Evolutionary conservation across 1,284 basidiomycete genomes (phyloP), one percentile per base, ranked within the genome.

Genomic region (Phenoliferia sp.): DNA sequence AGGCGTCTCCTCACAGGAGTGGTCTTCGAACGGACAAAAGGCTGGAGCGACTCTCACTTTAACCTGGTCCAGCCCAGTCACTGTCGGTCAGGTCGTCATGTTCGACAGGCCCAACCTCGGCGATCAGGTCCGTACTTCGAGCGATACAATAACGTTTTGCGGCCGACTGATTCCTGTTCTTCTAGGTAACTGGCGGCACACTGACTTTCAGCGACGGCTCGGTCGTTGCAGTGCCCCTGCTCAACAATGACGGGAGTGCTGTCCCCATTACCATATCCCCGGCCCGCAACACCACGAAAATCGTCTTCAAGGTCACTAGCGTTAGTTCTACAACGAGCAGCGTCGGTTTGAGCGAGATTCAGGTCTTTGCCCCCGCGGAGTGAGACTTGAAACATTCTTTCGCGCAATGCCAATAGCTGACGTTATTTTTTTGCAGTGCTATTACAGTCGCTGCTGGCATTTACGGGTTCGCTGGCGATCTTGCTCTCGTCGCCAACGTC

Each of bases 31-130:
- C 9, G 63, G 60, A 52, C 39, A 67, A 44, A 33, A 54, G 17
- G 69, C 59, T 3, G 69, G 68, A 28, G 64, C 69, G 2, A 69
- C 63, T 59, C 4, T 67, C 36, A 36, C 35, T 29, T 36, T 73
- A 1, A 65, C 39, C 4, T 73, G 71, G 71, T 29, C 66, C 6
- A 34, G 62, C 34, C 17, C 64, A 2, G 55, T 70, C 52, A 35
- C 48, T 28, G 63, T 73, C 62, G 61, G 57, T 34, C 39, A 63
- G 12, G 61, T 71, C 16, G 58, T 68, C 26, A 54, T 71, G 6
- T 69, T 65, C 68, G 70, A 71, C 44, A 55, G 70, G 10, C 66
- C 67, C 26, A 71, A 71, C 61, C 44, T 52, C 5, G 33, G 65
- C 29, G 72, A 73, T 52, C 68, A 67, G 44, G 56, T 73, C 34